Percentiles rank a stretch among this genome's conserved stretches.
Evolutionary conservation across 129 eudicot genomes (phyloP).

Genomic region (Silybum marianum): DNA sequence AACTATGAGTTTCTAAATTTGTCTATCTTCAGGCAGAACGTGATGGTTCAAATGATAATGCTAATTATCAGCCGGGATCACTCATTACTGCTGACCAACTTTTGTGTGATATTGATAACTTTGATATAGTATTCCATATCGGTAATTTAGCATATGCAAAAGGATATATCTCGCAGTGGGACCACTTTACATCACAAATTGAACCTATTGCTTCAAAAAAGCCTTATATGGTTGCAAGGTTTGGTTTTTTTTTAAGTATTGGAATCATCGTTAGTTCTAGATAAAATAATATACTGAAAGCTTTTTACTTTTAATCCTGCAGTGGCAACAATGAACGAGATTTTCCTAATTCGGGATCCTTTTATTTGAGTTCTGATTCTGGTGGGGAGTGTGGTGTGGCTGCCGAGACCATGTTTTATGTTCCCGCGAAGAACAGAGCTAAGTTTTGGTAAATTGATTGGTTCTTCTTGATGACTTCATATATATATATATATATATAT

Average conservation of each 20-base stretch:
- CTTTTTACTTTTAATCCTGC: constrained; percentile 18
- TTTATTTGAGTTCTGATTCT: constrained; percentile 52
- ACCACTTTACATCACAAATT: constrained; percentile 74
- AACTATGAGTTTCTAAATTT: not conserved
- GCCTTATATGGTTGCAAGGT: constrained; percentile 87
- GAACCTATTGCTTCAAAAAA: constrained; percentile 69
- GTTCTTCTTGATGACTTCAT: not conserved
- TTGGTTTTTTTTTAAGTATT: constrained; percentile 10
- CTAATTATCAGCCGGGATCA: constrained; percentile 72
- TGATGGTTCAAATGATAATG: constrained; percentile 72
- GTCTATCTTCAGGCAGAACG: constrained; percentile 63
- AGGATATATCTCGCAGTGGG: constrained; percentile 83
- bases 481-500: not conserved
- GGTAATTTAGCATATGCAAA: constrained; percentile 69
- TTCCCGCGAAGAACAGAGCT: constrained; percentile 75
- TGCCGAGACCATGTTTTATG: constrained; percentile 74
- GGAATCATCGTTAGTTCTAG: not conserved
- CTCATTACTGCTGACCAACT: constrained; percentile 63
- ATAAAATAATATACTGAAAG: not conserved
- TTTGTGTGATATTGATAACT: constrained; percentile 51
- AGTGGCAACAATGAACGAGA: constrained; percentile 85
- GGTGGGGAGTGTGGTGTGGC: constrained; percentile 86
- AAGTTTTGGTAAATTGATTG: constrained; percentile 53
- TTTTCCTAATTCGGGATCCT: constrained; percentile 61
- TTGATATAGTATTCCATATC: constrained; percentile 72